Base-by-base conservation (phyloP, 371 early-diverging fungal genomes). In the Apophysomyces elegans region DNA sequence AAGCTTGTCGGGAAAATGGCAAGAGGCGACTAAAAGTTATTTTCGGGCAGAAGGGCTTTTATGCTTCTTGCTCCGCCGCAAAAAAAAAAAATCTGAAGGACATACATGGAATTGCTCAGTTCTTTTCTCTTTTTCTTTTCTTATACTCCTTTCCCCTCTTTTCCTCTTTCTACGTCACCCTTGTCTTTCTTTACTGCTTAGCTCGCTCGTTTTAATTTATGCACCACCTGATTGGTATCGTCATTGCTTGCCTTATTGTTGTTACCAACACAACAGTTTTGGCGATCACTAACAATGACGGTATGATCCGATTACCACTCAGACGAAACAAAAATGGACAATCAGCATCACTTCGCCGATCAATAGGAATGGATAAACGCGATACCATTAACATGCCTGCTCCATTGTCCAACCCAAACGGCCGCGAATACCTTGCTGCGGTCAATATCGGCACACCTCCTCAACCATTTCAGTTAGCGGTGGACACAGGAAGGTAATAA, bases 401-500 rank as follows among this genome's bases (percentile, higher is more conserved):
- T 26, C 21, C 54, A 21, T 37, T 79, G 32, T 76, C 65, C 13
- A 80, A 80, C 63, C 65, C 63, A 13, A 67, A 69, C 32, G 71
- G 72, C 12, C 63, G 71, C 61, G 72, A 75, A 47, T 80, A 76
- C 38, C 50, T 75, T 0, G 67, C 76, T 8, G 35, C 71, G 11
- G 68, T 79, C 6, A 47, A 12, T 11, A 68, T 77, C 57, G 80
- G 80, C 35, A 76, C 80, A 32, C 80, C 80, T 14, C 65, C 75
- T 37, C 77, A 79, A 58, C 63, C 43, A 13, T 79, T 79, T 59
- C 63, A 63, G 7, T 57, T 79, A 12, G 64, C 70, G 3, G 9
- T 79, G 35, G 80, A 79, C 58, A 79, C 79, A 46, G 79, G 79
- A 61, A 78, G 78, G 78, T 78, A 72, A 47, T 26, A 62, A 13